These are phyloP conservation scores for Nakazawaea anatomiae DNA, from an alignment of 805 yeast species.

Conservation along the genomic window DNA sequence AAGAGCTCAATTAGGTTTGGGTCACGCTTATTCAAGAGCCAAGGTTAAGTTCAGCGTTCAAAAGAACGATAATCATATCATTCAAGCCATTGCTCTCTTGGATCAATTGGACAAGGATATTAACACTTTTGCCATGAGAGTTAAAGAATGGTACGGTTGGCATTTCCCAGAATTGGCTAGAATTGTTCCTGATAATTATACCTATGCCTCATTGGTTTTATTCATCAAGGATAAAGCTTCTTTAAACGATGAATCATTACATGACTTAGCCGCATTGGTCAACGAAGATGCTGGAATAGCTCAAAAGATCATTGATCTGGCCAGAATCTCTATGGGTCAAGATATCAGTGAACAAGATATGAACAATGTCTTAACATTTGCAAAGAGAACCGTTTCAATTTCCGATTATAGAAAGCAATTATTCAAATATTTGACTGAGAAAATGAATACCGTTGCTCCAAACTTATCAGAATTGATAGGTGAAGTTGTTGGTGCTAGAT, in stretches of 20 bases:
- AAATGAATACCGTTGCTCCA: constrained; percentile 98
- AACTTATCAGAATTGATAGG: constrained; percentile 95
- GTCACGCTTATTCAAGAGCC: constrained; percentile 98
- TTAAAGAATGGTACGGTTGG: constrained; percentile 98
- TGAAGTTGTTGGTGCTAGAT: constrained; percentile 97
- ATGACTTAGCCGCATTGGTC: constrained; percentile 84
- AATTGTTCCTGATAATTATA: constrained; percentile 84
- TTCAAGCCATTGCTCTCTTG: constrained; percentile 95
- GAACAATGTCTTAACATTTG: constrained; percentile 86
- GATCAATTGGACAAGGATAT: constrained; percentile 98
- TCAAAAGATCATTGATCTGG: constrained; percentile 87
- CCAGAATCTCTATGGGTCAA: constrained; percentile 98
- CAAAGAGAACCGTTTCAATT: constrained; percentile 86
- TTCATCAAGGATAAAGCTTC: constrained; percentile 84
- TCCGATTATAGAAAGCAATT: constrained; percentile 85
- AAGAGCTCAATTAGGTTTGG: constrained; percentile 97
- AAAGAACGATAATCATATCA: constrained; percentile 98
- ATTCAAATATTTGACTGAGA: constrained; percentile 82
- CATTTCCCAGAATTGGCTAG: constrained; percentile 96
- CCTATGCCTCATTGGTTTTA: constrained; percentile 75
- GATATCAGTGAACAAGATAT: constrained; percentile 93
- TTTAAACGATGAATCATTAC: constrained; percentile 73
- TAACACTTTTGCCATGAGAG: constrained; percentile 96
- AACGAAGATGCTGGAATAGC: constrained; percentile 92
- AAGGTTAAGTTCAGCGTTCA: constrained; percentile 98